phyloP scores from a whole-genome alignment of 164 flowering plant species.

The Nymphaea colorata region DNA sequence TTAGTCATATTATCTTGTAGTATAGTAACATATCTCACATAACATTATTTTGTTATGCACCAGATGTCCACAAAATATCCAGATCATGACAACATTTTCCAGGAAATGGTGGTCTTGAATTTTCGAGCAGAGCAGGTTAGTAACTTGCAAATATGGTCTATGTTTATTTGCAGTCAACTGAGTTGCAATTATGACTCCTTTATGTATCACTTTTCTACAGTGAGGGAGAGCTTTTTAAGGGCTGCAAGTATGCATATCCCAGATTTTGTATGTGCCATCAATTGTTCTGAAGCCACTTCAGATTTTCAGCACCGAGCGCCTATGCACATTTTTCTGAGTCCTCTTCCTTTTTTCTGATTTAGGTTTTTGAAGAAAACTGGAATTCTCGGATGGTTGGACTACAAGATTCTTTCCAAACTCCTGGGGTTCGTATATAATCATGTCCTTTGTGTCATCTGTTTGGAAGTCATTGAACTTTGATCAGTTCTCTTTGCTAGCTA shows the following conservation, averaged over 20 bases:
- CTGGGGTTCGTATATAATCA: slow-evolving; percentile 38
- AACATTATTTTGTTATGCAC: slow-evolving; percentile 38
- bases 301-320: not conserved
- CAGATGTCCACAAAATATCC: slow-evolving; percentile 38
- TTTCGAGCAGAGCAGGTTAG: slow-evolving; percentile 46
- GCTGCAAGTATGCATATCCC: slow-evolving; percentile 36
- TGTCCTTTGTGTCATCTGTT: not conserved
- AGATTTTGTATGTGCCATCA: slow-evolving; percentile 42
- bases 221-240: slow-evolving; percentile 22
- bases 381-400: slow-evolving; percentile 34
- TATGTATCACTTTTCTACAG: slow-evolving; percentile 19
- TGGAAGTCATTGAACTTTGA: not conserved
- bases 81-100: slow-evolving; percentile 20
- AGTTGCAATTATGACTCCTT: no score
- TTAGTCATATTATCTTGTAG: slow-evolving; percentile 2
- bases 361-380: slow-evolving; percentile 49
- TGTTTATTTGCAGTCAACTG: no score
- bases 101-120: slow-evolving; percentile 33
- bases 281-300: not conserved
- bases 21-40: slow-evolving; percentile 5
- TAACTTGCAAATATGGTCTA: not conserved
- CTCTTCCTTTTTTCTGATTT: not conserved
- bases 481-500: no score
- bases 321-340: not conserved
- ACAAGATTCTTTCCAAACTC: slow-evolving; percentile 51